A percentile compares a stretch with the other conserved stretches of the same genome.
These are phyloP conservation scores for Grosmannia clavigera DNA, from an alignment of 2,329 filamentous ascomycete genomes.

Conservation along the genomic window DNA sequence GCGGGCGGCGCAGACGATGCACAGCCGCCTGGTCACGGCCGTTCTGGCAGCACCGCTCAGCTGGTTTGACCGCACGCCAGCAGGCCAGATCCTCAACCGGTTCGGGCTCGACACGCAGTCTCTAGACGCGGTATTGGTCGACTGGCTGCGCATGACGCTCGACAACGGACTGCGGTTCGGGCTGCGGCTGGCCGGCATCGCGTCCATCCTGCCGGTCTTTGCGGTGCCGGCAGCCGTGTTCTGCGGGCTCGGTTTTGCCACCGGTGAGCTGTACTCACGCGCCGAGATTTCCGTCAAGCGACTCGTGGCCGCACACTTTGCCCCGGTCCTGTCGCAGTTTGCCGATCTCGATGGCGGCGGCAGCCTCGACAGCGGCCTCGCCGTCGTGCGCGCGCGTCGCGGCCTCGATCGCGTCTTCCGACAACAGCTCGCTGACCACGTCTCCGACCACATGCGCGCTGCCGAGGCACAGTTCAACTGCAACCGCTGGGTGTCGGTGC, in stretches of 20 bases:
- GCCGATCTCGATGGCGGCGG: slow-evolving; percentile 19
- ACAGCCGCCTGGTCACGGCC: slow-evolving; percentile 58
- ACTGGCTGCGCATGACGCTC: slow-evolving; percentile 3
- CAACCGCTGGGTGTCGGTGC: slow-evolving; percentile 85
- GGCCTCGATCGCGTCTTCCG: slow-evolving; percentile 17
- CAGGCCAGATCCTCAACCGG: slow-evolving; percentile 86
- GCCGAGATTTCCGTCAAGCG: slow-evolving; percentile 29
- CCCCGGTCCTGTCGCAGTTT: slow-evolving; percentile 45
- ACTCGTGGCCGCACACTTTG: slow-evolving; percentile 27
- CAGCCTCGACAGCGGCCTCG: slow-evolving; percentile 15
- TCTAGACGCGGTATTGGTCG: slow-evolving; percentile 39
- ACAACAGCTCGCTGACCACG: slow-evolving; percentile 16
- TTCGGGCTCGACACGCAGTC: slow-evolving; percentile 91
- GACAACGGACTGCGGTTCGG: slow-evolving; percentile 1
- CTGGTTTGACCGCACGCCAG: slow-evolving; percentile 77
- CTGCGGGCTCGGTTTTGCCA: slow-evolving; percentile 23
- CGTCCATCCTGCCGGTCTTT: slow-evolving; percentile 31
- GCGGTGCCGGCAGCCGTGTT: slow-evolving; percentile 26
- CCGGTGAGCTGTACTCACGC: slow-evolving; percentile 33
- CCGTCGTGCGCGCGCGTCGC: slow-evolving; percentile 39
- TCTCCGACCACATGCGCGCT: slow-evolving; percentile 18
- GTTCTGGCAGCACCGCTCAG: slow-evolving; percentile 79
- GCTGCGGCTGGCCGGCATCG: slow-evolving; percentile 25
- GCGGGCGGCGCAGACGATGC: slow-evolving; percentile 59
- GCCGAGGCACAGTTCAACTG: slow-evolving; percentile 37